Percentiles rank a stretch among this genome's conserved stretches.
These are phyloP conservation scores for Lipomyces spencermartinsiae DNA, from an alignment of 805 yeast genomes.

Conservation along the genomic window DNA sequence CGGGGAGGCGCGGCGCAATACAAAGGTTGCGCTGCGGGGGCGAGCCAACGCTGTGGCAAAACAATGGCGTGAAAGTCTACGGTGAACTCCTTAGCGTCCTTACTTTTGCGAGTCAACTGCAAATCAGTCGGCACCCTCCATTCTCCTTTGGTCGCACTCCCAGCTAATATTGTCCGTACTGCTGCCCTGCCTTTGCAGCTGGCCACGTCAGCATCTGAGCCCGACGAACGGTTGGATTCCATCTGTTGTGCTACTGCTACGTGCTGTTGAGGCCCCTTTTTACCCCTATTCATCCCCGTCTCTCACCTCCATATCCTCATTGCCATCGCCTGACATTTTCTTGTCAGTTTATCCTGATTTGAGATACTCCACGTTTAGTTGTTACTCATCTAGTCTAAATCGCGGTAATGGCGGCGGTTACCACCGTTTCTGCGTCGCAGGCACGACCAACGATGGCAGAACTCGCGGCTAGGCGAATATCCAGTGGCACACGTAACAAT, in stretches of 20 bases:
- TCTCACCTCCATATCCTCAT: background rate
- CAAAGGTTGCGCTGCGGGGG: background rate
- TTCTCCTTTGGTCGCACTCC: background rate
- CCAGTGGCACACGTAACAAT: background rate
- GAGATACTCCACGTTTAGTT: background rate
- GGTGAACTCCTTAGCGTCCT: too few species aligned
- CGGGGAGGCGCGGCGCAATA: background rate
- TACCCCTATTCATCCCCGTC: conserved; percentile 4
- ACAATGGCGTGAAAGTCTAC: background rate
- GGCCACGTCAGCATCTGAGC: background rate
- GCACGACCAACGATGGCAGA: background rate
- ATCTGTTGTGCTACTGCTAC: background rate
- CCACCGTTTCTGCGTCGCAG: background rate
- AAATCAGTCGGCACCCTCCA: background rate
- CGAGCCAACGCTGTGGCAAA: background rate
- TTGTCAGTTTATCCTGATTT: background rate
- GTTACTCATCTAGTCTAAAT: background rate
- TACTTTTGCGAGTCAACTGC: background rate
- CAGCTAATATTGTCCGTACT: background rate
- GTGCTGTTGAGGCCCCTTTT: background rate
- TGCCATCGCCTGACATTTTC: background rate
- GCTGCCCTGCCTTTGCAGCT: background rate
- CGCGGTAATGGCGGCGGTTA: conserved; percentile 5
- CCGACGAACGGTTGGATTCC: background rate
- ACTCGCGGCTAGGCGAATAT: background rate